Evolutionary conservation across 2,329 filamentous ascomycete genomes (phyloP), one percentile per base, ranked within the genome.

Genomic region (Allantophomopsis lycopodina): DNA sequence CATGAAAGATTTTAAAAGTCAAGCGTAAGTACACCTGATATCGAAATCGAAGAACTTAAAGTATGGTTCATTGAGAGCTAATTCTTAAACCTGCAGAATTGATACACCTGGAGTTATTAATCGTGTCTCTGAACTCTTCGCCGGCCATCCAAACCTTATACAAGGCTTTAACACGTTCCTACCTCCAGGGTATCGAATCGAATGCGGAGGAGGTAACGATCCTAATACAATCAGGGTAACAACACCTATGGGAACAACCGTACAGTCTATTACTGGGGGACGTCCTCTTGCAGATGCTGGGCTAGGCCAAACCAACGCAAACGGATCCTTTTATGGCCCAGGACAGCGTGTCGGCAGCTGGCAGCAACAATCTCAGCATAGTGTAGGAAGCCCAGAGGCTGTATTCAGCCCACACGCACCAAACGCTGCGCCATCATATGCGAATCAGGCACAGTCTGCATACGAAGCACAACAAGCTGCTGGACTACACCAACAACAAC

Each of bases 1-100:
- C 37, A 98, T 98, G 91, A 98, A 98, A 56, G 91, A 98, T 52
- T 98, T 98, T 60, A 98, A 98, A 63, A 94, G 87, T 52, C 89
- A 94, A 63, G 87, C 88, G 75, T 88, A 67, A 63, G 82, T 71
- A 40, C 36, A 34, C 32, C 34, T 20, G 40, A 34, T 28, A 6
- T 12, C 11, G 7, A 3, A 4, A 28, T 5, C 11, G 3, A 10
- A 28, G 23, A 5, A 8, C 23, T 12, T 3, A 28, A 28, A 12
- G 8, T 28, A 28, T 28, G 23, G 5, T 6, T 28, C 23, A 12
- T 28, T 28, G 23, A 28, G 5, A 28, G 23, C 23, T 28, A 12
- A 28, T 28, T 12, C 3, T 10, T 28, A 10, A 28, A 6, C 3
- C 11, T 34, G 23, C 42, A 80, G 83, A 3, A 98, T 98, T 52